A percentile compares a stretch with the other conserved stretches of the same genome.
Conservation (phyloP, 1,139 yeast genomes). For the Geotrichum phurueaensis region DNA sequence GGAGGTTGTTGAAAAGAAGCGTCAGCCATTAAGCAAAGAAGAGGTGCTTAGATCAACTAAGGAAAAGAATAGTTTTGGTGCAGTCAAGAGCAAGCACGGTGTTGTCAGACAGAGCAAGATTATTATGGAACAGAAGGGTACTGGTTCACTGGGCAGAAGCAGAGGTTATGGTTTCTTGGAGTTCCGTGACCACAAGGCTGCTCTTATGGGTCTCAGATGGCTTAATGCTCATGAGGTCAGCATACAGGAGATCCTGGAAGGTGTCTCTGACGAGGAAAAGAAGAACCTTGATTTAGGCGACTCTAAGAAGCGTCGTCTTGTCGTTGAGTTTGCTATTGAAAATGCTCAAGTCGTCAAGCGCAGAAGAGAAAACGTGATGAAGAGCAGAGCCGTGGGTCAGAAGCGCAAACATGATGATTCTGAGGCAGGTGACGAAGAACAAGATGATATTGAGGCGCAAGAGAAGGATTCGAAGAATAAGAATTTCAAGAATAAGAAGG, state of each 20-base stretch:
- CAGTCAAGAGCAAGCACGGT: constrained; percentile 66
- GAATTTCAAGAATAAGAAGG: constrained; percentile 12
- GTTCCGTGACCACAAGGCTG: constrained; percentile 85
- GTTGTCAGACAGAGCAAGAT: constrained; percentile 91
- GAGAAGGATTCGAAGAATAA: constrained; percentile 20
- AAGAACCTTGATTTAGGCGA: constrained; percentile 45
- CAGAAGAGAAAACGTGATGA: constrained; percentile 53
- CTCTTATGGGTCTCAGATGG: constrained; percentile 96
- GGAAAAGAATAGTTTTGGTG: constrained; percentile 51
- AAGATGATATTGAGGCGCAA: constrained; percentile 17
- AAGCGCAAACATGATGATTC: constrained; percentile 35
- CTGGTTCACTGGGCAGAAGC: constrained; percentile 83
- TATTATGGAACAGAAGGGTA: constrained; percentile 83
- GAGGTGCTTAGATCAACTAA: constrained; percentile 75
- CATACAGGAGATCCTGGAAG: constrained; percentile 61
- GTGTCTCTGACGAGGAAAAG: constrained; percentile 62
- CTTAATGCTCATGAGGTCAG: constrained; percentile 87
- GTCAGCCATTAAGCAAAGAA: constrained; percentile 88
- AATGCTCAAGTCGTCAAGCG: constrained; percentile 90
- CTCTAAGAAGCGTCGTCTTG: constrained; percentile 60
- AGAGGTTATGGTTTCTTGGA: constrained; percentile 97
- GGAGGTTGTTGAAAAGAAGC: constrained; percentile 65
- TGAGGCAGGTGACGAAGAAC: constrained; percentile 37
- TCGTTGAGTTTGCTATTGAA: constrained; percentile 94
- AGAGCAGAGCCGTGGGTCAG: constrained; percentile 23